Evolutionary conservation across 768 basidiomycete genomes (phyloP).

Genomic region (Pilatotrama ljubarskyi): DNA sequence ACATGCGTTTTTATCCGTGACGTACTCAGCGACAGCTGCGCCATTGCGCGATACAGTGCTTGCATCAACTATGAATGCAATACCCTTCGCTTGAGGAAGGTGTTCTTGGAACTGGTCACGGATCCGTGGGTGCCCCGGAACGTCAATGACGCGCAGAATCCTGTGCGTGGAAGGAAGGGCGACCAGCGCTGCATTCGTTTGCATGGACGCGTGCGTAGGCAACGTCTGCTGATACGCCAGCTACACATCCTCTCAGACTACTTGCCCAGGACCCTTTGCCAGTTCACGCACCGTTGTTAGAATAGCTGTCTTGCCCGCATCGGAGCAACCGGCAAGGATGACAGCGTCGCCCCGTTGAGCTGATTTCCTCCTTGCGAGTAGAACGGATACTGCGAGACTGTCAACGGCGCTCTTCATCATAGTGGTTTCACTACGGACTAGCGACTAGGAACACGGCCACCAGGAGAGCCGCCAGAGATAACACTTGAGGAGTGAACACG

Average conservation of each 20-base stretch:
- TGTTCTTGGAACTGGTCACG: slow-evolving; percentile 71
- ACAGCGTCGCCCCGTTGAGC: slow-evolving; percentile 56
- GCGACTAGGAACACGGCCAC: slow-evolving; percentile 45
- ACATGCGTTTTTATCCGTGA: slow-evolving; percentile 21
- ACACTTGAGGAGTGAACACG: slow-evolving; percentile 39
- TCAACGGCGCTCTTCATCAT: slow-evolving; percentile 16
- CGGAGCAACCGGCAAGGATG: slow-evolving; percentile 73
- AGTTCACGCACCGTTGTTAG: slow-evolving; percentile 58
- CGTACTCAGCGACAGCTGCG: slow-evolving; percentile 76
- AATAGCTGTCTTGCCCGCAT: slow-evolving; percentile 82
- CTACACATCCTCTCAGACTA: slow-evolving; percentile 38
- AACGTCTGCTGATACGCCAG: slow-evolving; percentile 63
- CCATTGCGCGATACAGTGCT: slow-evolving; percentile 78
- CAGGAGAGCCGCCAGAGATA: slow-evolving; percentile 44
- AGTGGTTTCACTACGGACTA: slow-evolving; percentile 35
- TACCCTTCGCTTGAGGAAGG: slow-evolving; percentile 57
- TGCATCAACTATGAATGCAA: slow-evolving; percentile 81
- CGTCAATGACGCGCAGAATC: slow-evolving; percentile 59
- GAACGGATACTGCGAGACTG: slow-evolving; percentile 41
- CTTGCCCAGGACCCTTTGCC: slow-evolving; percentile 1
- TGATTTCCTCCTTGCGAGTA: slow-evolving; percentile 45
- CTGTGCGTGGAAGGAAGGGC: slow-evolving; percentile 44
- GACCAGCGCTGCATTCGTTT: slow-evolving; percentile 60
- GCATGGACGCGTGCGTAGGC: slow-evolving; percentile 76
- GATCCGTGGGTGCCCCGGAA: slow-evolving; percentile 86